Conservation (phyloP, 225 moss, liverwort and hornwort species). For the Polytrichum formosum region DNA sequence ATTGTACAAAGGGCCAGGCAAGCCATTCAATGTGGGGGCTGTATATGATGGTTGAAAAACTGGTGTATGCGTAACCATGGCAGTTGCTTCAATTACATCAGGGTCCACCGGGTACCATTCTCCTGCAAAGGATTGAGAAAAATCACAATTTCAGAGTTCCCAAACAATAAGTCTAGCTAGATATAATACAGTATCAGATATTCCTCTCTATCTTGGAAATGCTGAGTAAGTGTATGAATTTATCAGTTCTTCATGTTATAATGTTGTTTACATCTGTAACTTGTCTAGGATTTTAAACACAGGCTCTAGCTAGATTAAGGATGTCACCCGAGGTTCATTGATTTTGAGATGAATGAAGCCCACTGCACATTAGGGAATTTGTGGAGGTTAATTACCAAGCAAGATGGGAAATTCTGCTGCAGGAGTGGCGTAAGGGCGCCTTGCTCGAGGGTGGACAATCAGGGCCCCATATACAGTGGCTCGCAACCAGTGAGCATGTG, state of each 20-base stretch:
- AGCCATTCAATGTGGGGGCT: slow-evolving; percentile 41
- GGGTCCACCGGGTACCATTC: slow-evolving; percentile 64
- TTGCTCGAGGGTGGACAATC: slow-evolving; percentile 34
- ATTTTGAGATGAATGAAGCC: too few species aligned
- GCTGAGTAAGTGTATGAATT: too few species aligned
- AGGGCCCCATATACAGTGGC: slow-evolving; percentile 57
- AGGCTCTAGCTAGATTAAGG: too few species aligned
- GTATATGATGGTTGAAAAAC: slow-evolving; percentile 5
- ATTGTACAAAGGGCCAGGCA: slow-evolving; percentile 24
- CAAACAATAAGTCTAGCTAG: too few species aligned
- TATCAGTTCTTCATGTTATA: too few species aligned
- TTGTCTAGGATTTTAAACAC: too few species aligned
- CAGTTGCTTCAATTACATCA: slow-evolving; percentile 23
- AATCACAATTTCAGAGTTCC: too few species aligned
- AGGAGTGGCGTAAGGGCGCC: slow-evolving; percentile 20
- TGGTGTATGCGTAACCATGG: slow-evolving; percentile 10
- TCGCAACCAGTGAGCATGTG: slow-evolving; percentile 62
- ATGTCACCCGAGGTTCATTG: too few species aligned
- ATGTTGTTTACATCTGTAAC: too few species aligned
- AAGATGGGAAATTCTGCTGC: slow-evolving; percentile 18
- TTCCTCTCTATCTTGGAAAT: too few species aligned
- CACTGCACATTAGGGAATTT: too few species aligned
- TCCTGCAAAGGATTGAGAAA: slow-evolving; percentile 21
- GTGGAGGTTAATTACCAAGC: slow-evolving; percentile 11
- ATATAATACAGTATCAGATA: too few species aligned